A percentile compares a stretch with the other conserved stretches of the same genome.
Evolutionary conservation across 2,329 filamentous ascomycete species (phyloP).

Genomic region (Exophiala bonariae): DNA sequence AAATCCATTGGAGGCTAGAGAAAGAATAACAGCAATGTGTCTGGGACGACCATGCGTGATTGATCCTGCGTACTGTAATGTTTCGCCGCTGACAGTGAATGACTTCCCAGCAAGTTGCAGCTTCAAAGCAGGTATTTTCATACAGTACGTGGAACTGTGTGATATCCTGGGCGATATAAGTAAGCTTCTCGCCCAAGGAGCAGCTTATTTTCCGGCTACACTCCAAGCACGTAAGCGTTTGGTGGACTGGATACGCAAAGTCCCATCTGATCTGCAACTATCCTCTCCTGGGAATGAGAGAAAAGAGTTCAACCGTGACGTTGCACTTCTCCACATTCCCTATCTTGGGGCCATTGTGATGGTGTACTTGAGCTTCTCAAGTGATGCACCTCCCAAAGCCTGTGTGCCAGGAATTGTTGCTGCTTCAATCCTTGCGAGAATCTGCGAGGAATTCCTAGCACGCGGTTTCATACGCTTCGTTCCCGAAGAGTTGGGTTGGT

Average conservation of each 20-base stretch:
- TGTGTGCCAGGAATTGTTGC: no score
- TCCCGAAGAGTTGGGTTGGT: no score
- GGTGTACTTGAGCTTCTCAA: no score
- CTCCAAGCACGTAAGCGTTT: conserved; percentile 34
- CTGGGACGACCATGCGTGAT: conserved; percentile 47
- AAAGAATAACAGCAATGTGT: conserved; percentile 42
- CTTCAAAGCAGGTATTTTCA: conserved; percentile 40
- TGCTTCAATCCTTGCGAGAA: no score
- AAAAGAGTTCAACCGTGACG: conserved; percentile 39
- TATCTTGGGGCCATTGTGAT: conserved; percentile 31
- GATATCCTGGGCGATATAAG: conserved; percentile 42
- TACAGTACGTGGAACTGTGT: conserved; percentile 44
- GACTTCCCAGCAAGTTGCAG: conserved; percentile 39
- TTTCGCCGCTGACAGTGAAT: conserved; percentile 37
- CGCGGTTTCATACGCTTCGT: no score
- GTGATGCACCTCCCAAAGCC: no score
- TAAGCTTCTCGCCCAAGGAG: conserved; percentile 36
- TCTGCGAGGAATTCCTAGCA: no score
- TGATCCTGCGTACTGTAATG: conserved; percentile 42
- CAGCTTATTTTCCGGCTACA: conserved; percentile 20
- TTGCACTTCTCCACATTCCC: conserved; percentile 43
- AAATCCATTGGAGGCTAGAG: conserved; percentile 32
- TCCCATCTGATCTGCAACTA: conserved; percentile 36
- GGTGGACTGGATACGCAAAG: conserved; percentile 36
- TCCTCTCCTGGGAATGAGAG: conserved; percentile 33